Base-by-base conservation (phyloP, 108 stramenopile species). In the Skeletonema grethae region DNA sequence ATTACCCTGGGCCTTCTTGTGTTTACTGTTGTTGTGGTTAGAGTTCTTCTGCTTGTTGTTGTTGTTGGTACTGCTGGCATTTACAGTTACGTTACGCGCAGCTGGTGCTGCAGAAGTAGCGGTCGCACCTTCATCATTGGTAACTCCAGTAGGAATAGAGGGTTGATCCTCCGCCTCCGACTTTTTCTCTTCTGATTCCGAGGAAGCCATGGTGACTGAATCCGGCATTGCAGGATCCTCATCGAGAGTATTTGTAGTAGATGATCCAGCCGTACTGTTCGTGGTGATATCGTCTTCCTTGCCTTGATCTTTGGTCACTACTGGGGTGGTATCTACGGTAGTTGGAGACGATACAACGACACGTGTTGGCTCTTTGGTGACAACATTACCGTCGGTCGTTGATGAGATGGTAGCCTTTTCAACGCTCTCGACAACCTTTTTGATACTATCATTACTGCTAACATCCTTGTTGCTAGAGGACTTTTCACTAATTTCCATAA, bases 251-350 rank as follows among this genome's bases (percentile, higher is more conserved):
- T 63, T 75, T 25, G 74, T 75, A 12, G 64, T 70, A 12, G 76
- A 60, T 36, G 76, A 77, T 31, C 75, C 75, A 45, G 76, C 63
- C 30, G 76, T 77, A 50, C 68, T 70, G 69, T 66, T 70, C 24
- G 76, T 77, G n/a, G 62, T 63, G 8, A 53, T 7, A 41, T 77
- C 76, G 28, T 77, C 76, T 43, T 64, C 65, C 28, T 10, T 45
- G 34, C 31, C 53, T 36, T 43, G 53, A 22, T 67, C 65, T 69
- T 53, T 22, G 20, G 50, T 53, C 9, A 24, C 50, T 24, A 24
- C 22, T 7, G 50, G 20, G 7, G 50, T 53, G n/a, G 50, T 53
- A n/a, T 53, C 50, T 9, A 53, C 50, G 2, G 50, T 20, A 53
- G 50, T 20, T 22, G 50, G 50, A n/a, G 50, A 24, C 8, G 50